These are phyloP conservation scores for Xylaria sp. DNA, from an alignment of 495 filamentous ascomycete species.

Conservation along the genomic window DNA sequence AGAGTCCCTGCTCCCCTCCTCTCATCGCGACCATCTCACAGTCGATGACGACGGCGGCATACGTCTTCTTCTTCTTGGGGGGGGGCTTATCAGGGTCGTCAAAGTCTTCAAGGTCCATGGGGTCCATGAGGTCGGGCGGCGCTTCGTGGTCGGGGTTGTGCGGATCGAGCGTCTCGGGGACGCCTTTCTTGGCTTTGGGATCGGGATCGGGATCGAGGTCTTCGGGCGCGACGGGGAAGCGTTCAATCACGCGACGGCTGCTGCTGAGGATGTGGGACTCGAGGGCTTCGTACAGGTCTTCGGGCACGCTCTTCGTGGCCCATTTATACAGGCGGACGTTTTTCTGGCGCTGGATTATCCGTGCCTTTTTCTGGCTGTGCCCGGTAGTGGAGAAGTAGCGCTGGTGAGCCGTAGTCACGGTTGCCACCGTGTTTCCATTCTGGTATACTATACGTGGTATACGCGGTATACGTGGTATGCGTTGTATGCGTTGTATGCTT, in stretches of 20 bases:
- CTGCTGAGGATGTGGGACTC: constrained; percentile 11
- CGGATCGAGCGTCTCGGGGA: not conserved
- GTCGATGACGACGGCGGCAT: constrained; percentile 47
- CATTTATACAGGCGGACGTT: not conserved
- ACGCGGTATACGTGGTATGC: no score
- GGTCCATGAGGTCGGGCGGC: not conserved
- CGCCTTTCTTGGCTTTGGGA: no score
- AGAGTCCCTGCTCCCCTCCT: not conserved
- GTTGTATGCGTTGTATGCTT: no score
- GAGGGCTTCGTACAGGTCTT: not conserved
- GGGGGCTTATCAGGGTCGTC: not conserved
- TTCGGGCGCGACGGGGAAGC: not conserved
- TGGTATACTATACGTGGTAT: not conserved
- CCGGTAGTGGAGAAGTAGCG: constrained; percentile 1
- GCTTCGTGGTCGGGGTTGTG: not conserved
- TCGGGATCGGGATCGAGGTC: not conserved
- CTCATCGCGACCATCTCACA: constrained; percentile 54
- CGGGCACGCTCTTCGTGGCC: not conserved
- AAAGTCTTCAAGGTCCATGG: no score
- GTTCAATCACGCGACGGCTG: not conserved
- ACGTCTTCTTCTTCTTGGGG: not conserved
- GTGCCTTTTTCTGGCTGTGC: not conserved
- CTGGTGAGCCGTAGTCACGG: not conserved
- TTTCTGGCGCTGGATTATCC: not conserved
- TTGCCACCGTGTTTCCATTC: not conserved